A percentile compares a stretch with the other conserved stretches of the same genome.
phyloP scores from a whole-genome alignment of 1,284 basidiomycete species.

The Lentinula novae-zelandiae region DNA sequence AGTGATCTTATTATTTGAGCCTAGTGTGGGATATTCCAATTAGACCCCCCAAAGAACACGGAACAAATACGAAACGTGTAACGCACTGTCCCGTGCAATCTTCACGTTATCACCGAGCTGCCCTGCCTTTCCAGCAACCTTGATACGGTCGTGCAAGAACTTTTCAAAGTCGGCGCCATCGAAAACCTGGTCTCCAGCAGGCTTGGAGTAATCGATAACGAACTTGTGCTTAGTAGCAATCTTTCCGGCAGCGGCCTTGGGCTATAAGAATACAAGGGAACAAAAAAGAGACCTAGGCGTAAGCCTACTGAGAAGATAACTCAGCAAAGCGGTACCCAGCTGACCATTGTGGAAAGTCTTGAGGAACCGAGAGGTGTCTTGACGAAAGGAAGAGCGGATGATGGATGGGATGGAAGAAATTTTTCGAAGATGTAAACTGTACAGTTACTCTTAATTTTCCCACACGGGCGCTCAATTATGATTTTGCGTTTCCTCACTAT shows the following conservation, averaged over 20 bases:
- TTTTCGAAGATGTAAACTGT: slow-evolving; percentile 28
- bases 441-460: slow-evolving; percentile 26
- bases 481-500: too few species aligned
- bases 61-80: slow-evolving; percentile 3
- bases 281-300: slow-evolving; percentile 39
- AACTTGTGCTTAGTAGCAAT: slow-evolving; percentile 83
- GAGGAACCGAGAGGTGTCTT: slow-evolving; percentile 18
- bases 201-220: slow-evolving; percentile 92
- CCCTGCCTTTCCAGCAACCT: slow-evolving; percentile 78
- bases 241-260: slow-evolving; percentile 71
- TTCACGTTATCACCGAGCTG: slow-evolving; percentile 86
- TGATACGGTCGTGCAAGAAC: slow-evolving; percentile 92
- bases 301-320: slow-evolving; percentile 89
- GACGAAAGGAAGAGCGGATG: background rate
- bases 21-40: slow-evolving; percentile 25
- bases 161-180: slow-evolving; percentile 91
- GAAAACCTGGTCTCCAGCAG: slow-evolving; percentile 87
- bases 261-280: slow-evolving; percentile 37
- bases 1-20: slow-evolving; percentile 69
- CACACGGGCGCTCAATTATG: background rate
- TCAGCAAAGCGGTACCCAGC: slow-evolving; percentile 79
- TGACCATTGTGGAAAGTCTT: slow-evolving; percentile 58
- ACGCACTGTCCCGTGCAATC: slow-evolving; percentile 77
- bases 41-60: background rate
- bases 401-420: background rate